phyloP scores from a whole-genome alignment of 169 alveolate species.

The Eimeria necatrix region DNA sequence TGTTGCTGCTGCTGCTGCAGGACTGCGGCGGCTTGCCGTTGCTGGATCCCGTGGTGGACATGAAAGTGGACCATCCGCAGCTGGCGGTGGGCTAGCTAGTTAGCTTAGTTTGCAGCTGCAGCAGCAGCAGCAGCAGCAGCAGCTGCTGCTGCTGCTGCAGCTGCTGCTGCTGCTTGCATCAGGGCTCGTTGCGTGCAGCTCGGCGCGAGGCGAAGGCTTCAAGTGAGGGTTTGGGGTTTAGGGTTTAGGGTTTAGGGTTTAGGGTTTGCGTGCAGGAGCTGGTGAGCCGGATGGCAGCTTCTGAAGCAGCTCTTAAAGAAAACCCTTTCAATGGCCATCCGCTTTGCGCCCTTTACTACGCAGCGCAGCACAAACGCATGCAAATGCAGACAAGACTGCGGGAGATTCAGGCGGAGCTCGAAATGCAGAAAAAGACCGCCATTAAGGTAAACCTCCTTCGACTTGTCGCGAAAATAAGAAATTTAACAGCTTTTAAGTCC shows the following conservation, averaged over 20 bases:
- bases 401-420: slow-evolving; percentile 27
- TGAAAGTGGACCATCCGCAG: slow-evolving; percentile 89
- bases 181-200: no score
- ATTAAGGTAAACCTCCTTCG: no score
- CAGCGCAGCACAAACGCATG: slow-evolving; percentile 60
- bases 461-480: no score
- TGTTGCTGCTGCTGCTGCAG: slow-evolving; percentile 53
- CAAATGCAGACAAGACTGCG: slow-evolving; percentile 55
- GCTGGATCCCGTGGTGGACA: slow-evolving; percentile 96
- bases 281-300: slow-evolving; percentile 12
- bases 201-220: neutral
- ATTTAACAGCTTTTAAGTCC: no score
- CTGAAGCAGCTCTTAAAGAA: neutral
- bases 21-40: slow-evolving; percentile 85
- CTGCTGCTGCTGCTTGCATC: neutral
- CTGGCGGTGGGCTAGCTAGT: neutral
- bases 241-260: no score
- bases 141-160: neutral
- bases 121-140: neutral
- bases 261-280: slow-evolving; percentile 9
- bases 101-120: neutral
- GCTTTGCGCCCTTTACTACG: slow-evolving; percentile 26
- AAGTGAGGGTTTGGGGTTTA: no score
- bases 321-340: slow-evolving; percentile 61
- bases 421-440: slow-evolving; percentile 78